Evolutionary conservation across 192 early-diverging fungal genomes (phyloP).

Genomic region (Rhizoclosmatium sp.): DNA sequence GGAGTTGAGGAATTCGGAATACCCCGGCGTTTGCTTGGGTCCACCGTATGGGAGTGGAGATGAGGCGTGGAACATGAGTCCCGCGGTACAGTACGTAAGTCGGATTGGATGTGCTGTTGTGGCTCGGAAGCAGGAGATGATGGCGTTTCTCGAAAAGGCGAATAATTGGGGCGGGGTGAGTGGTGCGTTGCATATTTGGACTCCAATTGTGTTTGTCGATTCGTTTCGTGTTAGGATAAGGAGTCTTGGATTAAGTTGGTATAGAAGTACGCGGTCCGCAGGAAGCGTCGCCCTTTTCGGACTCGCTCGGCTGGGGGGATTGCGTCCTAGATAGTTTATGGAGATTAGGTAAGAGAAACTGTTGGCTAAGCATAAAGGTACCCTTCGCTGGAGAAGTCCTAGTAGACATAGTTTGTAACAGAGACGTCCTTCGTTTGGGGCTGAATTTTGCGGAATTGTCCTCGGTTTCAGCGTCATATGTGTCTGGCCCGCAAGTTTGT

Average conservation of each 20-base stretch:
- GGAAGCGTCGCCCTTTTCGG: not conserved
- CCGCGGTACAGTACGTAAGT: constrained; percentile 4
- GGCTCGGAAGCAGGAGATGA: not conserved
- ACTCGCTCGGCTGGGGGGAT: not conserved
- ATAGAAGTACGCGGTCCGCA: not conserved
- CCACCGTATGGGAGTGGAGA: constrained; percentile 19
- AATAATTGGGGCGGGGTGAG: not conserved
- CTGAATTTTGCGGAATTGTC: no score
- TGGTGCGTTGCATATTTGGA: not conserved
- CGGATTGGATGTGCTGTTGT: constrained; percentile 1
- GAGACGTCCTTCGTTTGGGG: no score
- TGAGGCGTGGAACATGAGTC: constrained; percentile 3
- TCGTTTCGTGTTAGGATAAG: not conserved
- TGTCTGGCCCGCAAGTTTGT: no score
- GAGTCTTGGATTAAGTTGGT: not conserved
- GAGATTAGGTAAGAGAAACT: no score
- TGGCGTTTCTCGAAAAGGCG: not conserved
- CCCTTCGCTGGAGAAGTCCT: no score
- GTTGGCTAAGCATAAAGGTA: no score
- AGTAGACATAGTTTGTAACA: no score
- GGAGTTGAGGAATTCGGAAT: not conserved
- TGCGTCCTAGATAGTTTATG: no score
- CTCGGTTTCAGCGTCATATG: no score
- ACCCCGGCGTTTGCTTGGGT: not conserved
- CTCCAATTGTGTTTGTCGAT: not conserved